Base-by-base conservation (phyloP, 1,139 yeast species). In the Blastobotrys ciferrii region DNA sequence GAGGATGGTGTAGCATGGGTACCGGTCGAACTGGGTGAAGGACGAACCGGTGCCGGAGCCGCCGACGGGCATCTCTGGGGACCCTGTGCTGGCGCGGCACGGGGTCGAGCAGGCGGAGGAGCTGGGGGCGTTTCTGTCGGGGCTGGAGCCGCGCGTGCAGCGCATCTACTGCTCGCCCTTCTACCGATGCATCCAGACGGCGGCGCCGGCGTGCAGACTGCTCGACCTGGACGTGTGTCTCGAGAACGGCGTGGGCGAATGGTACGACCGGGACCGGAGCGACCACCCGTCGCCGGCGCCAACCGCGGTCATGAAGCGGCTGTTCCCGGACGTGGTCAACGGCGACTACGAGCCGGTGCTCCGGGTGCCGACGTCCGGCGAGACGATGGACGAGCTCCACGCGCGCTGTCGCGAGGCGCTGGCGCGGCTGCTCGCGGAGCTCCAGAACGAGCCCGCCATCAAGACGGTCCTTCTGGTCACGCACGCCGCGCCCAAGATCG, bases 151-250 rank as follows among this genome's bases (percentile, higher is more conserved):
- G 3, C 77, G 80, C 19, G 87, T 91, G 1, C 81, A 82, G 53
- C 70, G 82, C 45, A 75, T 87, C 19, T 72, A 85, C 58, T 71
- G 84, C 1, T 87, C 96, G 2, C 98, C 98, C 0, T 91, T 88
- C 65, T 89, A 87, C 65, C 72, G 98, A 53, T 92, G 98, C 65
- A 73, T 91, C 13, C 91, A 92, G 64, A 89, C 98, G 0, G 78
- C 85, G 2, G 76, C 78, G 41, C 87, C 91, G 1, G 70, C 82
- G n/a, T 81, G 91, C 1, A 71, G 76, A 32, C 65, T 67, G 42
- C 67, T 84, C 20, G 78, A 73, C 11, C 61, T 82, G 32, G 79
- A 80, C n/a, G 75, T 87, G 12, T 74, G 70, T 33, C 66, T 84
- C 9, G 95, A 87, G 60, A 67, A 81, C 49, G 95, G 95, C 0